Percentiles rank a stretch among this genome's conserved stretches.
Evolutionary conservation across 1,284 basidiomycete species (phyloP).

Genomic region (Austroboletus niveus): DNA sequence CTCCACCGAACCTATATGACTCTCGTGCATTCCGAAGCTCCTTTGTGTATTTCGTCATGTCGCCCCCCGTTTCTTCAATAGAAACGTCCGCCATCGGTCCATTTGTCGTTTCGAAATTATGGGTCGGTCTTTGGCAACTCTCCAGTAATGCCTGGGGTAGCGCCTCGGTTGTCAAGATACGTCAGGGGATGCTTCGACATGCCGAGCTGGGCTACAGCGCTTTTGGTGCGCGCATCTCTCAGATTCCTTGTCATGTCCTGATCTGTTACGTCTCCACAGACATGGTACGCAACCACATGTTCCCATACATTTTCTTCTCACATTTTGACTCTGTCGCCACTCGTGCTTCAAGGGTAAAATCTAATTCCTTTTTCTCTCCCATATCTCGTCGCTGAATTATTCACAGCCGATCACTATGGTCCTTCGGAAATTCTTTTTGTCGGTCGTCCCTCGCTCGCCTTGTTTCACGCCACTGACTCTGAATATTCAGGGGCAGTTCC

Average conservation of each 20-base stretch:
- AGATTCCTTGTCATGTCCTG: not conserved
- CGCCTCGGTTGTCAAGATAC: slow-evolving; percentile 62
- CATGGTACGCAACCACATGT: slow-evolving; percentile 44
- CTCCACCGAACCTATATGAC: not conserved
- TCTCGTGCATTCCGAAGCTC: slow-evolving; percentile 7
- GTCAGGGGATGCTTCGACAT: slow-evolving; percentile 63
- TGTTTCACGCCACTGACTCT: slow-evolving; percentile 5
- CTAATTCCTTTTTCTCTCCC: not conserved
- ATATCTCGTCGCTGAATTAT: slow-evolving; percentile 9
- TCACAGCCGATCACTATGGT: slow-evolving; percentile 78
- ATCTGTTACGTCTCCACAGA: slow-evolving; percentile 35
- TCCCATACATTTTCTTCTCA: slow-evolving; percentile 20
- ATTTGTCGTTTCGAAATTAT: slow-evolving; percentile 61
- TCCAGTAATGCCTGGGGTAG: slow-evolving; percentile 82
- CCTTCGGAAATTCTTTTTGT: slow-evolving; percentile 77
- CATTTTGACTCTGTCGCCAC: slow-evolving; percentile 4
- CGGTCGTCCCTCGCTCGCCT: slow-evolving; percentile 25
- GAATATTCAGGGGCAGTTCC: slow-evolving; percentile 62
- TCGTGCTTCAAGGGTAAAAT: slow-evolving; percentile 19
- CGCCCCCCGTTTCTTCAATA: slow-evolving; percentile 10
- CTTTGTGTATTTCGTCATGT: slow-evolving; percentile 19
- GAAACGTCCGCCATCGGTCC: slow-evolving; percentile 65
- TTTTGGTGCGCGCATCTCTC: slow-evolving; percentile 52
- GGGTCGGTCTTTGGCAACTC: slow-evolving; percentile 80
- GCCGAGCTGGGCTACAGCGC: slow-evolving; percentile 66